Base-by-base conservation (phyloP, 768 basidiomycete species). In the Chalciporus piperatus region DNA sequence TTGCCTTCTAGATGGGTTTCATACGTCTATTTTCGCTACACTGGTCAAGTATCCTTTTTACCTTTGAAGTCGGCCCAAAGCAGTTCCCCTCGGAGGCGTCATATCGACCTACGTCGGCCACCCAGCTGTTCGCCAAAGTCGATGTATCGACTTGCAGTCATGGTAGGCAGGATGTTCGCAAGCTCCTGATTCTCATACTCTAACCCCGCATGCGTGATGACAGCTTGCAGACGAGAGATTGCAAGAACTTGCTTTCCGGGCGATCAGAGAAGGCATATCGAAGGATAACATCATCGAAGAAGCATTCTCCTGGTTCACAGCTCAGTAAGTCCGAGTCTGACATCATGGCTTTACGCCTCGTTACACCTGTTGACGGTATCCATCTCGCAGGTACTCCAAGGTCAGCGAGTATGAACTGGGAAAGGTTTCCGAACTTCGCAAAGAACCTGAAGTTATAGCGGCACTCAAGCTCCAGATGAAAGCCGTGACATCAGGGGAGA, bases 121-220 rank as follows among this genome's bases (percentile, higher is more conserved):
- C 56, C 59, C 5, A 1, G 42, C 17, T 71, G 70, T 22, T 72
- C 70, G 16, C 70, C 71, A 50, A 71, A 72, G 59, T 71, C 70
- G 10, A 71, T 72, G 71, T 72, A 70, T 57, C 67, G 70, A 46
- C 58, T 71, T 9, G 70, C 70, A 20, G 35, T 13, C 16, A 57
- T 27, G 19, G 70, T 71, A 47, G 53, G 62, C 23, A 38, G 32
- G 7, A 20, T 45, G 23, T 14, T 9, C 20, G 33, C 14, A 37
- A 37, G 14, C 10, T 16, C 35, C 16, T 16, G 5, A 8, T 37
- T n/a, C n/a, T n/a, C n/a, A 5, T 37, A 16, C 8, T 37, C 10
- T 37, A n/a, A 37, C 35, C 33, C 16, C n/a, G 35, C 4, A 7
- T 37, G 14, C 16, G n/a, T 37, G 32, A 32, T 33, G 55, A 13